Evolutionary conservation across 116 monocot genomes (phyloP).

Genomic region (Trichopus zeylanicus): DNA sequence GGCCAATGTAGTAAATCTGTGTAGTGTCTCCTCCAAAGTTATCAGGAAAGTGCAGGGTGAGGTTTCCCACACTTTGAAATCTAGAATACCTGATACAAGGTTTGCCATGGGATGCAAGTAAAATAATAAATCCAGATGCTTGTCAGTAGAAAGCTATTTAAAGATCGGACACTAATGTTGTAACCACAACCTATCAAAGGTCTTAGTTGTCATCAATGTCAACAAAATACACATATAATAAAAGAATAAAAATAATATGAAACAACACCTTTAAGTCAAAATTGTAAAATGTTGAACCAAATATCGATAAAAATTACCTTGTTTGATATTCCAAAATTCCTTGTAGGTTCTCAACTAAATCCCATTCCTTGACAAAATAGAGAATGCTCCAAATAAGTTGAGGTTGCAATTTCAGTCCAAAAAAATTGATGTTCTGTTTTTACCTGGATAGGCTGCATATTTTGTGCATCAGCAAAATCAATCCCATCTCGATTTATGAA

Average conservation of each 20-base stretch:
- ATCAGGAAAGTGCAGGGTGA: slow-evolving; percentile 90
- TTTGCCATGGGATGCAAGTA: background rate
- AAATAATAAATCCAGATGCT: too few species aligned
- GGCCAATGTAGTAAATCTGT: slow-evolving; percentile 91
- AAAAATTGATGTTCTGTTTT: background rate
- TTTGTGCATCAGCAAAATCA: slow-evolving; percentile 95
- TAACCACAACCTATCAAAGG: too few species aligned
- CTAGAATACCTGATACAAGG: slow-evolving; percentile 52
- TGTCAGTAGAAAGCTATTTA: too few species aligned
- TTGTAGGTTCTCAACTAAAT: slow-evolving; percentile 88
- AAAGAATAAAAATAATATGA: too few species aligned
- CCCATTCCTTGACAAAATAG: slow-evolving; percentile 69
- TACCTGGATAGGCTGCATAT: slow-evolving; percentile 93
- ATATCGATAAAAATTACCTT: slow-evolving; percentile 44
- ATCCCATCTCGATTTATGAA: slow-evolving; percentile 92
- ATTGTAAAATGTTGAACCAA: too few species aligned
- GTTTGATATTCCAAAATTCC: slow-evolving; percentile 95
- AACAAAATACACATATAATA: too few species aligned
- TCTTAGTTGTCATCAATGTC: too few species aligned
- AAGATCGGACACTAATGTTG: too few species aligned
- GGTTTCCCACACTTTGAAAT: slow-evolving; percentile 84
- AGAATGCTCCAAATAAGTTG: slow-evolving; percentile 5
- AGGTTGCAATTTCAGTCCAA: background rate
- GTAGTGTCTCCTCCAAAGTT: slow-evolving; percentile 88
- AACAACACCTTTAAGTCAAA: too few species aligned